These are phyloP conservation scores for Fusarium armeniacum DNA, from an alignment of 2,329 filamentous ascomycete genomes.

Conservation along the genomic window DNA sequence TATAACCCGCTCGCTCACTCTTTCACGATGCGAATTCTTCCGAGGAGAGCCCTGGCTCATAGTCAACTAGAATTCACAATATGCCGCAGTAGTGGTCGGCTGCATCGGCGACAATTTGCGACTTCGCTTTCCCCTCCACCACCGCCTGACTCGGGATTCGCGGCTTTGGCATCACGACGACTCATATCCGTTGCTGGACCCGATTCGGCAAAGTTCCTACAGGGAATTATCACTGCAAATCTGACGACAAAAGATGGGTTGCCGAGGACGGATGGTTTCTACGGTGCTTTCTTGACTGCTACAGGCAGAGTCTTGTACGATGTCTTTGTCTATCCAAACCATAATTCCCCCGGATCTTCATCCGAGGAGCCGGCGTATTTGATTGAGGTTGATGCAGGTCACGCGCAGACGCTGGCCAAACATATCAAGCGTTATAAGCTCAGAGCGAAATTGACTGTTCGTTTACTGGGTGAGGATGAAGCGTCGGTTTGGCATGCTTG, in stretches of 20 bases:
- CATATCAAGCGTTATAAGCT: slow-evolving; percentile 90
- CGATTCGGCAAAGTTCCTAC: slow-evolving; percentile 86
- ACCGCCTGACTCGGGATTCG: slow-evolving; percentile 63
- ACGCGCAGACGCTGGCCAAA: slow-evolving; percentile 72
- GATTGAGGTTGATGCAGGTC: slow-evolving; percentile 83
- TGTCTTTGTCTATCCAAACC: slow-evolving; percentile 85
- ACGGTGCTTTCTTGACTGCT: slow-evolving; percentile 88
- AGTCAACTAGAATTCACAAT: slow-evolving; percentile 34
- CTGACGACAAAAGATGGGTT: slow-evolving; percentile 56
- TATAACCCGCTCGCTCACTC: slow-evolving; percentile 28
- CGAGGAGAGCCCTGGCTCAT: slow-evolving; percentile 41
- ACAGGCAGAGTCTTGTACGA: slow-evolving; percentile 88
- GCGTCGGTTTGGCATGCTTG: slow-evolving; percentile 80
- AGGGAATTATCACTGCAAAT: slow-evolving; percentile 83
- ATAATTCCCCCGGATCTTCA: slow-evolving; percentile 48
- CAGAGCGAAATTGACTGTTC: slow-evolving; percentile 80
- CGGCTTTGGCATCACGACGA: slow-evolving; percentile 77
- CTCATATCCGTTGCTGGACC: slow-evolving; percentile 84
- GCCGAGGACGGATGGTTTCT: slow-evolving; percentile 69
- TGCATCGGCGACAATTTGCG: slow-evolving; percentile 53
- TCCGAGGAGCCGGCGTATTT: slow-evolving; percentile 64
- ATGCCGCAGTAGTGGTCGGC: slow-evolving; percentile 52
- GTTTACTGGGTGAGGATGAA: slow-evolving; percentile 75
- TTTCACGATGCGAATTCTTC: slow-evolving; percentile 46
- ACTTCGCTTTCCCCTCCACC: slow-evolving; percentile 54